Base-by-base conservation (phyloP, 768 basidiomycete species). In the Cantharellus anzutake region DNA sequence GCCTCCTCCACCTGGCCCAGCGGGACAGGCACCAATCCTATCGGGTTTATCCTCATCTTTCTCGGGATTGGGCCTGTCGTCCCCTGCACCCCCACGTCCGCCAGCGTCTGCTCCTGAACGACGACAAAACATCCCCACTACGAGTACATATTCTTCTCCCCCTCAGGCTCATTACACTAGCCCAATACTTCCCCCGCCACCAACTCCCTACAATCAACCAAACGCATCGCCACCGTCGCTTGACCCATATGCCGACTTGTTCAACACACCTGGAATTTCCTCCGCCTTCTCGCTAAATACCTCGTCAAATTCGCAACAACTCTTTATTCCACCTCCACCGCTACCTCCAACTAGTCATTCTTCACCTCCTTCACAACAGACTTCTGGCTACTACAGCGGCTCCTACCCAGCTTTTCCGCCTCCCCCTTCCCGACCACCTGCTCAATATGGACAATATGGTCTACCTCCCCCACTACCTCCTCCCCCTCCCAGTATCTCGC, bases 151-250 rank as follows among this genome's bases (percentile, higher is more conserved):
- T 57, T 63, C 61, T 60, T 61, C 62, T 39, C 63, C 53, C 29
- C 63, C 53, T 5, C 56, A 7, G 11, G 59, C 42, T 29, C 63
- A 52, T 37, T 48, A 56, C 41, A 37, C 20, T 7, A 35, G 58
- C 42, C 42, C 35, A 42, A 61, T 20, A n/a, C 41, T 11, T 37
- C 52, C 38, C 40, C 35, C 41, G 35, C 62, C 62, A 11, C 58
- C 60, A 55, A 60, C 60, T 20, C 60, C 65, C 51, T 52, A 64
- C 20, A 63, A 64, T 20, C 58, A 68, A 7, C 70, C 72, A 1
- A 80, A 78, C 66, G 81, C 80, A 4, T 76, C 78, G 0, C 70
- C 73, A 58, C 70, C 63, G 62, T 57, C 64, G 50, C 66, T 64
- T 35, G 63, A 66, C 60, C 65, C 64, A 20, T 65, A 65, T 51